A percentile compares a stretch with the other conserved stretches of the same genome.
Conservation (phyloP, 306 rosid genomes). For the Pyrus betulifolia region DNA sequence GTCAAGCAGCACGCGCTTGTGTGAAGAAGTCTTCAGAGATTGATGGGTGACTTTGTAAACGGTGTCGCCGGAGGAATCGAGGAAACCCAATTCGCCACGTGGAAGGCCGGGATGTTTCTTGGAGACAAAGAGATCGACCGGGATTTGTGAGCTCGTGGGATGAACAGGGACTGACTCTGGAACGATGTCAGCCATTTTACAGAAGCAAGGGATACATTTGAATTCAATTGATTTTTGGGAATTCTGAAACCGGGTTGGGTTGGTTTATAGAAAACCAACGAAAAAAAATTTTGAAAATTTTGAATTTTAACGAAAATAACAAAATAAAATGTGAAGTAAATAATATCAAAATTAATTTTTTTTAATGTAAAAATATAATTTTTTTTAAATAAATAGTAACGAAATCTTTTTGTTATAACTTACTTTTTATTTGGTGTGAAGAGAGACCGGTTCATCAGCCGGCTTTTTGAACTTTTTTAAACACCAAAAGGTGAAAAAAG, state of each 20-base stretch:
- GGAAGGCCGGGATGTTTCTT: constrained; percentile 44
- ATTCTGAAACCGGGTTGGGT: background rate
- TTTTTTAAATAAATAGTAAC: too few species aligned
- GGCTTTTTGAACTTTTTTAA: too few species aligned
- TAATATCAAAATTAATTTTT: too few species aligned
- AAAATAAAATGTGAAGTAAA: too few species aligned
- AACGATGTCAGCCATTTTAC: background rate
- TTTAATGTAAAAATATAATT: too few species aligned
- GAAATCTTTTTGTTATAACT: too few species aligned
- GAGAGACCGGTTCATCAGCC: too few species aligned
- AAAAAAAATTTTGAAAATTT: too few species aligned
- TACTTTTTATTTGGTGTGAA: too few species aligned
- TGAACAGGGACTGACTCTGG: constrained; percentile 8
- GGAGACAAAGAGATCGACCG: constrained; percentile 74
- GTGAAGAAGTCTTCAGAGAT: constrained; percentile 30
- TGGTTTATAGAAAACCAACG: too few species aligned
- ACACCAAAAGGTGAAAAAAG: too few species aligned
- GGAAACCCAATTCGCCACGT: constrained; percentile 47
- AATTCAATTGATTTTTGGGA: background rate
- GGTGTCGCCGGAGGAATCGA: constrained; percentile 33
- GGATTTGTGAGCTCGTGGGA: constrained; percentile 30
- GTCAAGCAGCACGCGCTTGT: constrained; percentile 39
- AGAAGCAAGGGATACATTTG: background rate
- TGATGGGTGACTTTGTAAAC: constrained; percentile 42
- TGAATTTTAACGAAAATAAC: too few species aligned